Evolutionary conservation across 2,329 filamentous ascomycete species (phyloP), one percentile per base, ranked within the genome.

Genomic region (Aspergillus sp.): DNA sequence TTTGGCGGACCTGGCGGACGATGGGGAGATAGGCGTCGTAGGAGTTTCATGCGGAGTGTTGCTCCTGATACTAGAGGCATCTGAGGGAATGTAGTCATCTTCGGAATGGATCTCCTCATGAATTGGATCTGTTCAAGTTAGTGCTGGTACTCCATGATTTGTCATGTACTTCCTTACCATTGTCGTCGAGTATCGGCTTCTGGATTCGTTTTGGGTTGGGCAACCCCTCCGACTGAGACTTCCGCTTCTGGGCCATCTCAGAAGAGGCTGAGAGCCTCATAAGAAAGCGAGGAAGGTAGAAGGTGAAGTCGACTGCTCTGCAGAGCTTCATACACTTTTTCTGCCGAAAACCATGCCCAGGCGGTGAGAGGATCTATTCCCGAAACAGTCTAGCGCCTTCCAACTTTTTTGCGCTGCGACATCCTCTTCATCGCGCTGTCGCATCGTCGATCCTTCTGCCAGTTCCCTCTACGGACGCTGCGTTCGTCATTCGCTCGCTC

Each of bases 11-110:
- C 64, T 61, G 3, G 73, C 69, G 3, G 70, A 72, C 34, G 64
- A 54, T 6, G 70, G 67, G 3, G 70, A 72, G 34, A 64, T 53
- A 5, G 70, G 67, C 3, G 70, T 74, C 13, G 62, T 47, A 6
- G 71, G 68, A 1, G 70, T 72, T 25, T 66, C 58, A n/a, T 58
- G 50, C 27, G 56, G 44, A 26, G 49, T 51, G 27, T 57, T 48
- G 19, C 52, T 51, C 8, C 50, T 42, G 2, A 43, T 24, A 17
- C 53, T 58, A 1, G 43, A 36, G 22, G 51, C 52, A 15, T 51
- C 52, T 8, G 49, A 50, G 3, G 42, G 51, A 26, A 42, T 45
- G 15, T 57, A 55, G 14, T 56, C 52, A 4, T 43, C 46, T 36
- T 63, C 58, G 2, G 57, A 61, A 36, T 53, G 41, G 10, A 35